Conservation (phyloP, 805 yeast genomes). For the Brettanomyces custersianus region DNA sequence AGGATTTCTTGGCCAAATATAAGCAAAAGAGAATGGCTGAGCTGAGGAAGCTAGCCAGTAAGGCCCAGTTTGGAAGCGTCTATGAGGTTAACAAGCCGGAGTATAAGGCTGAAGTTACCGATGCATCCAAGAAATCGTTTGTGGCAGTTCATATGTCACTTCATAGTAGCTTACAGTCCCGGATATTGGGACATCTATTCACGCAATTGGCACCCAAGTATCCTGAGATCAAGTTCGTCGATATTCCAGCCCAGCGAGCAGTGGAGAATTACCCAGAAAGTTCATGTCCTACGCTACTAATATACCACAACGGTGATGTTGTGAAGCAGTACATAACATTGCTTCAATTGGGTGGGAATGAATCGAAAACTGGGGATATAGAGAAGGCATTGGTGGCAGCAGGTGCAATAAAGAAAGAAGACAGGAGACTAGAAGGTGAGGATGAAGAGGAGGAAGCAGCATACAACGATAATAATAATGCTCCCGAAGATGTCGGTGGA, state of each 20-base stretch:
- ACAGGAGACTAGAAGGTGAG: conserved; percentile 56
- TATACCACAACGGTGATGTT: conserved; percentile 73
- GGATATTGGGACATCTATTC: conserved; percentile 57
- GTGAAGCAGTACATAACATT: conserved; percentile 75
- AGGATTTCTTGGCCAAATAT: conserved; percentile 74
- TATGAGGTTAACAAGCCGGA: conserved; percentile 79
- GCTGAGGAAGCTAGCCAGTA: conserved; percentile 47
- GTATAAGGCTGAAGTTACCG: conserved; percentile 76
- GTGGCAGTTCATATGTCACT: conserved; percentile 76
- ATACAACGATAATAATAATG: conserved; percentile 36
- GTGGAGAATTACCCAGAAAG: conserved; percentile 85
- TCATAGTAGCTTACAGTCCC: conserved; percentile 61
- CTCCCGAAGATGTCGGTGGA: conserved; percentile 27
- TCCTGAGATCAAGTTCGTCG: conserved; percentile 81
- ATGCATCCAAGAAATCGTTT: conserved; percentile 55
- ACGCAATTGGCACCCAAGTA: conserved; percentile 53
- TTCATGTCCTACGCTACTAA: conserved; percentile 84
- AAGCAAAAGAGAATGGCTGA: conserved; percentile 73
- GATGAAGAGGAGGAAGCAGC: conserved; percentile 43
- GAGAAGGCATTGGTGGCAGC: conserved; percentile 63
- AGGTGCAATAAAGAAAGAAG: conserved; percentile 58
- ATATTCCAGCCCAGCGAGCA: conserved; percentile 85
- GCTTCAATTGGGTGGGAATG: conserved; percentile 76
- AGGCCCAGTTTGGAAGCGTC: conserved; percentile 63
- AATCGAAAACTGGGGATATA: conserved; percentile 58